A percentile compares a stretch with the other conserved stretches of the same genome.
Conservation (phyloP, 495 filamentous ascomycete species). For the Mytilinidion resinicola region DNA sequence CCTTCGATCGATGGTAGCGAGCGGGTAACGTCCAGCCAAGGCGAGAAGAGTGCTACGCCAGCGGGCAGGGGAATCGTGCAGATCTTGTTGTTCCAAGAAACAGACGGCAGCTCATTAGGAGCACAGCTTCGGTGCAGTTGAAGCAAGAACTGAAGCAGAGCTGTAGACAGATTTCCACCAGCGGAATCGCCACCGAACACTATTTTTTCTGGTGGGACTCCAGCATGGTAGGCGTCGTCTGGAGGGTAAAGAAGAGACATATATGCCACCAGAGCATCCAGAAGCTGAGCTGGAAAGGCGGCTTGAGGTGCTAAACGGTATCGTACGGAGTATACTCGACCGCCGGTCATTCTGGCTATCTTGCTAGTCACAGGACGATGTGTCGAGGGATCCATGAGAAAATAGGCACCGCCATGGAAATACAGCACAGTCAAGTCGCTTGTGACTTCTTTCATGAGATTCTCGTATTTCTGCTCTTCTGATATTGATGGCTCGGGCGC, state of each 20-base stretch:
- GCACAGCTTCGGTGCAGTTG: slow-evolving; percentile 52
- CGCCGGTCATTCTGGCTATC: slow-evolving; percentile 46
- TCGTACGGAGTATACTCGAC: slow-evolving; percentile 68
- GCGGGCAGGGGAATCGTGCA: slow-evolving; percentile 63
- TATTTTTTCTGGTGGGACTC: slow-evolving; percentile 64
- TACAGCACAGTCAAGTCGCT: slow-evolving; percentile 69
- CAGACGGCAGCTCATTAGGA: slow-evolving; percentile 28
- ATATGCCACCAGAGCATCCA: slow-evolving; percentile 80
- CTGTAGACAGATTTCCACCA: slow-evolving; percentile 69
- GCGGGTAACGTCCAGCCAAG: slow-evolving; percentile 74
- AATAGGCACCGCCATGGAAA: slow-evolving; percentile 88
- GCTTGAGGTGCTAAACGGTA: slow-evolving; percentile 79
- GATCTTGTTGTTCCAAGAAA: slow-evolving; percentile 59
- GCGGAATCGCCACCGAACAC: slow-evolving; percentile 83
- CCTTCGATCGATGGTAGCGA: slow-evolving; percentile 60
- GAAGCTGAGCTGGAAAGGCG: slow-evolving; percentile 73
- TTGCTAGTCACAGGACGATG: slow-evolving; percentile 42
- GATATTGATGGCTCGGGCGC: slow-evolving; percentile 51
- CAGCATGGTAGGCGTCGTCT: slow-evolving; percentile 60
- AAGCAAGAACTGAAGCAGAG: slow-evolving; percentile 67
- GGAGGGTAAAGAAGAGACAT: slow-evolving; percentile 78
- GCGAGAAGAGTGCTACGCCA: slow-evolving; percentile 56
- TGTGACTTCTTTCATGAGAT: slow-evolving; percentile 63
- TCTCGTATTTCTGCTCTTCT: slow-evolving; percentile 64
- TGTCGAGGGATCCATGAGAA: slow-evolving; percentile 52